Percentiles rank a stretch among this genome's conserved stretches.
These are phyloP conservation scores for Pholiota microspora DNA, from an alignment of 768 basidiomycete species.

Conservation along the genomic window DNA sequence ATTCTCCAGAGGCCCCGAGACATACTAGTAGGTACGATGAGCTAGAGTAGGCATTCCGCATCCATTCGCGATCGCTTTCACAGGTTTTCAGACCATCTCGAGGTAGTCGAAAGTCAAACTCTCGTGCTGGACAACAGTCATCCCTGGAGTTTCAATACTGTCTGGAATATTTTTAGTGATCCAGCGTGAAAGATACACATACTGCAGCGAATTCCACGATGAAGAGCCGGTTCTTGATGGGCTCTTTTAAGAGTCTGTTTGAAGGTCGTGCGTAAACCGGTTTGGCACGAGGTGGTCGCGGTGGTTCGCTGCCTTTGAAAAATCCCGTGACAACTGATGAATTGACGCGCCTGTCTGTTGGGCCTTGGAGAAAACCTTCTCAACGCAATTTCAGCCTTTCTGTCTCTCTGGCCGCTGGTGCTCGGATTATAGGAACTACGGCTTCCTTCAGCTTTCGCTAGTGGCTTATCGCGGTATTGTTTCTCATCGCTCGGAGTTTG, in stretches of 20 bases:
- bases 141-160: too few species aligned
- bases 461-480: neutral
- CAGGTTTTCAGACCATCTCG: neutral
- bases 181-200: neutral
- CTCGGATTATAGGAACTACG: neutral
- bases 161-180: neutral
- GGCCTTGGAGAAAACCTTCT: neutral
- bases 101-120: neutral
- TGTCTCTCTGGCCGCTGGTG: neutral
- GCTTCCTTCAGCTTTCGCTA: neutral
- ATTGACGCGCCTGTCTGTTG: slow-evolving; percentile 11
- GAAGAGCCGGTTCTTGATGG: neutral
- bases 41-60: neutral
- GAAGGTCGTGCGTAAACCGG: slow-evolving; percentile 10
- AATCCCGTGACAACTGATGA: slow-evolving; percentile 5
- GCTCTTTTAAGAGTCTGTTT: slow-evolving; percentile 5
- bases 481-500: neutral
- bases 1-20: neutral
- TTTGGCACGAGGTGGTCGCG: slow-evolving; percentile 12
- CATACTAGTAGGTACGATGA: neutral
- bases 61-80: too few species aligned
- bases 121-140: too few species aligned
- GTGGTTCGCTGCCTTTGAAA: slow-evolving; percentile 15
- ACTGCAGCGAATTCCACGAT: neutral
- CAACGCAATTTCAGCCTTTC: neutral